Conservation (phyloP, 257 asterid species). For the Pogostemon cablin region DNA sequence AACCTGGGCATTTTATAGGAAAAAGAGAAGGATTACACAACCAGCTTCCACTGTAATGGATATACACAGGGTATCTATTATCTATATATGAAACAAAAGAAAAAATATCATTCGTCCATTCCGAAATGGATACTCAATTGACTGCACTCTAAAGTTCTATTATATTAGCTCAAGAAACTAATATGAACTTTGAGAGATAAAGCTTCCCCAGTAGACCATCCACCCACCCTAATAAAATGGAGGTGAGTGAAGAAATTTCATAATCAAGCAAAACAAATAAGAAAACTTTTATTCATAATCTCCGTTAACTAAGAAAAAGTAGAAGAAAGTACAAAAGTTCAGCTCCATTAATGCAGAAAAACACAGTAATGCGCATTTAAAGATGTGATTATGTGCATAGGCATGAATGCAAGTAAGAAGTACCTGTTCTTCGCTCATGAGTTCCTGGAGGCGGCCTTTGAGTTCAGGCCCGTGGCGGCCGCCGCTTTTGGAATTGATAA, state of each 20-base stretch:
- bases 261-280: constrained; percentile 12
- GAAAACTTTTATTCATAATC: not conserved
- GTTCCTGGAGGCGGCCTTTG: constrained; percentile 73
- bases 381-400: not conserved
- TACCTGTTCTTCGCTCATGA: constrained; percentile 98
- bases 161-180: not conserved
- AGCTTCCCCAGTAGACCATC: not conserved
- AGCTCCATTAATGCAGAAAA: constrained; percentile 20
- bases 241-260: not conserved
- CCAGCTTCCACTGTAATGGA: constrained; percentile 13
- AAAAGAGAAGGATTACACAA: constrained; percentile 27
- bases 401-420: constrained; percentile 3
- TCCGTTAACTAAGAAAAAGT: not conserved
- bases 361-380: not conserved
- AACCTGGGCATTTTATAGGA: constrained; percentile 62
- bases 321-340: constrained; percentile 2
- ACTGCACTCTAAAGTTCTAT: constrained; percentile 4
- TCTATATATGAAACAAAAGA: not conserved
- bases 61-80: constrained; percentile 10
- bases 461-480: constrained; percentile 94
- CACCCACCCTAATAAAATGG: not conserved
- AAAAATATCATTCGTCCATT: not conserved
- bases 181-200: too few species aligned
- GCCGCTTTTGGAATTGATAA: constrained; percentile 85
- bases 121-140: constrained; percentile 16